These are phyloP conservation scores for Trapa incisa DNA, from an alignment of 345 rosid species.

Conservation along the genomic window DNA sequence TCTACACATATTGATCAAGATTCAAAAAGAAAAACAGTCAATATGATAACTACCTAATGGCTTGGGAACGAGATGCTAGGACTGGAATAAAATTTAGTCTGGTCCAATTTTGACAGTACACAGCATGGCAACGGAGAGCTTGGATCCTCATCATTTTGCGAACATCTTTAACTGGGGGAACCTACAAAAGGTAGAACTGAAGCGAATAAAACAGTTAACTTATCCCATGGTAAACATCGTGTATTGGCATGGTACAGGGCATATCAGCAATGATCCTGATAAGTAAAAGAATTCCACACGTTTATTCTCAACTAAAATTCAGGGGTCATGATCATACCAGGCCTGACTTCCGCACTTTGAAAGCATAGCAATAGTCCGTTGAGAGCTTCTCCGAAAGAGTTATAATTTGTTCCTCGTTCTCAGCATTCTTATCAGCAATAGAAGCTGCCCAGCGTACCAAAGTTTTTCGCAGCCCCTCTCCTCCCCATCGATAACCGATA, in stretches of 20 bases:
- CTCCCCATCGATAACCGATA: conserved; percentile 98
- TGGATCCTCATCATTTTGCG: conserved; percentile 76
- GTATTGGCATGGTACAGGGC: too few species aligned
- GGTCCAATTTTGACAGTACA: conserved; percentile 70
- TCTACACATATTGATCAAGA: background rate
- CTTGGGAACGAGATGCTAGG: conserved; percentile 81
- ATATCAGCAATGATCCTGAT: background rate
- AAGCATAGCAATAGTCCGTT: conserved; percentile 76
- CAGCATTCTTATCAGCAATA: conserved; percentile 38
- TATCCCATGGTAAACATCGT: background rate
- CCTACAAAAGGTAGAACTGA: conserved; percentile 21
- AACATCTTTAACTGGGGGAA: conserved; percentile 74
- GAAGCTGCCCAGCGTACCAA: conserved; percentile 80
- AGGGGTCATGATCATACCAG: conserved; percentile 26
- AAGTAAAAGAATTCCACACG: too few species aligned
- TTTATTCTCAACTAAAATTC: too few species aligned
- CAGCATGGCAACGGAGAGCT: conserved; percentile 72
- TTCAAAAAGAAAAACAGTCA: background rate
- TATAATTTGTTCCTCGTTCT: conserved; percentile 41
- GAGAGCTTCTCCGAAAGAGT: conserved; percentile 73
- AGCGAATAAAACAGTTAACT: background rate
- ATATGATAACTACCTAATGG: conserved; percentile 48
- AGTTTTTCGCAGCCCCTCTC: conserved; percentile 92
- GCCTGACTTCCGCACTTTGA: conserved; percentile 47
- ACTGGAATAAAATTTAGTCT: conserved; percentile 79